Evolutionary conservation across 2,329 filamentous ascomycete genomes (phyloP).

Genomic region (Aspergillus sp.): DNA sequence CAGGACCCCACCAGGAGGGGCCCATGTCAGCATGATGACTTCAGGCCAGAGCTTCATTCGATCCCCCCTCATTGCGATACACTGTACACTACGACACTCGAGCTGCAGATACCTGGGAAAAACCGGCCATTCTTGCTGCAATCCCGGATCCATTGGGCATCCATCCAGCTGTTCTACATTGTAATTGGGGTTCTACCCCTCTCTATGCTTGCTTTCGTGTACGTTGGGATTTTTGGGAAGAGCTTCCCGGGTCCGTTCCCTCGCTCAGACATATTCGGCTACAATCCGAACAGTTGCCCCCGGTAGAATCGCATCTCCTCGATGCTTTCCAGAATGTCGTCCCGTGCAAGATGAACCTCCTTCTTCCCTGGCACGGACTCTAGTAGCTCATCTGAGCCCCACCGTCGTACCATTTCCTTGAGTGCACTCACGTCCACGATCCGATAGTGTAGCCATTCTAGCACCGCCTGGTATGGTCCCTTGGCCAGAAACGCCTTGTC

Average conservation of each 20-base stretch:
- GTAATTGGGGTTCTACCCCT: background rate
- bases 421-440: conserved; percentile 89
- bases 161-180: conserved; percentile 1
- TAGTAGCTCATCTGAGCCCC: conserved; percentile 67
- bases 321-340: conserved; percentile 95
- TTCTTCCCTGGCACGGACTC: conserved; percentile 70
- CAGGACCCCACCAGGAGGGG: background rate
- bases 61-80: background rate
- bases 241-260: background rate
- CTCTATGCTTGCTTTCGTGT: background rate
- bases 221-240: background rate
- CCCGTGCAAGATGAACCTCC: conserved; percentile 75
- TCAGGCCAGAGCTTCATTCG: background rate
- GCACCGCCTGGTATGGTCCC: conserved; percentile 71
- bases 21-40: background rate
- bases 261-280: conserved; percentile 1
- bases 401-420: conserved; percentile 85
- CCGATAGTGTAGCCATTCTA: conserved; percentile 81
- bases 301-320: conserved; percentile 85
- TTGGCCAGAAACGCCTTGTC: conserved; percentile 79
- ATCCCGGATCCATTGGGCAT: background rate
- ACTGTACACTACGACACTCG: background rate
- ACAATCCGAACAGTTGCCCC: conserved; percentile 62
- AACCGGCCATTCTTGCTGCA: background rate
- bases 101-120: background rate